phyloP scores from a whole-genome alignment of 2,329 filamentous ascomycete species.

The Colletotrichum sp. region DNA sequence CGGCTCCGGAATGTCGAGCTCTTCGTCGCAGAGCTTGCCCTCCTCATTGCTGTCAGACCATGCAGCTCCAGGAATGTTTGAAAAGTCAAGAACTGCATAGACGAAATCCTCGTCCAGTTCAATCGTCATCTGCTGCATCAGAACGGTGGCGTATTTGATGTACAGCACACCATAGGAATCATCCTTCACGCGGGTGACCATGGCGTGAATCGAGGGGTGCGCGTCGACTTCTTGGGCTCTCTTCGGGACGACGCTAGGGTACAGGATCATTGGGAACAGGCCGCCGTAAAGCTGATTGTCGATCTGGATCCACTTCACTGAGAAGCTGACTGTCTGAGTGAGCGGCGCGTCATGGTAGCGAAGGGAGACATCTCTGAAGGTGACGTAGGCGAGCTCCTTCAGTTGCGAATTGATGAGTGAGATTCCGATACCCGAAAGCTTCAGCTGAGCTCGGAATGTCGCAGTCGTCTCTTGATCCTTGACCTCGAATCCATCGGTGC shows the following conservation, averaged over 20 bases:
- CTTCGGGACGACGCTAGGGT: slow-evolving; percentile 97
- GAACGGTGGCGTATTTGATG: slow-evolving; percentile 94
- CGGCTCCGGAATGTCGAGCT: slow-evolving; percentile 90
- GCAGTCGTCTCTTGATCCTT: slow-evolving; percentile 89
- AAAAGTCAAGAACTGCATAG: slow-evolving; percentile 92
- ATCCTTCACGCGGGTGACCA: slow-evolving; percentile 94
- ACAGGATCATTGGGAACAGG: slow-evolving; percentile 96
- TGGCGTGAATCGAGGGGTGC: slow-evolving; percentile 91
- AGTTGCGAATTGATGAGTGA: slow-evolving; percentile 93
- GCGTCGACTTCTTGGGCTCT: slow-evolving; percentile 95
- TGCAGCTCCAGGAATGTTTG: slow-evolving; percentile 87
- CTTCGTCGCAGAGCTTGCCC: slow-evolving; percentile 87
- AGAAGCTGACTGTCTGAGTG: slow-evolving; percentile 89
- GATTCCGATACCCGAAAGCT: slow-evolving; percentile 87
- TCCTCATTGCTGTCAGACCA: slow-evolving; percentile 82
- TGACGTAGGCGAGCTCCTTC: slow-evolving; percentile 91
- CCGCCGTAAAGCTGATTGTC: slow-evolving; percentile 98
- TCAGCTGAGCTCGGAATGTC: slow-evolving; percentile 87
- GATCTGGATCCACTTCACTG: slow-evolving; percentile 98
- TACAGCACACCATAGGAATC: slow-evolving; percentile 98
- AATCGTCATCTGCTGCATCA: slow-evolving; percentile 97
- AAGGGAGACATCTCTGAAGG: slow-evolving; percentile 87
- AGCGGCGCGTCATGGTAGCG: slow-evolving; percentile 92
- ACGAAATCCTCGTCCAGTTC: slow-evolving; percentile 99
- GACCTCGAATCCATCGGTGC: slow-evolving; percentile 83